Evolutionary conservation across 2,329 filamentous ascomycete genomes (phyloP).

Genomic region (Calonectria multiphialidica): DNA sequence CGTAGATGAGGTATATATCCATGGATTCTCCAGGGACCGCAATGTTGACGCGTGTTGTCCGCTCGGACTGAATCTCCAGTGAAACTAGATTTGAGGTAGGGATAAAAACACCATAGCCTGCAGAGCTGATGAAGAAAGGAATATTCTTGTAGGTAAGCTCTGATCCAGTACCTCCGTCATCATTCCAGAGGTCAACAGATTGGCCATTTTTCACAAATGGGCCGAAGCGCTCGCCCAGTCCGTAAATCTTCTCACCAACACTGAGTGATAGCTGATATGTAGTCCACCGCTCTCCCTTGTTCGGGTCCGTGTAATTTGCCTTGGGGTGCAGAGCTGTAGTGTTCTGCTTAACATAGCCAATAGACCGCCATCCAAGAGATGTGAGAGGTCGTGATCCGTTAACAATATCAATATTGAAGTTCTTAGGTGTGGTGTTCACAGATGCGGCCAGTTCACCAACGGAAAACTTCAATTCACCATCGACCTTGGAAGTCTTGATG

Average conservation of each 20-base stretch:
- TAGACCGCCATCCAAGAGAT: constrained; percentile 1
- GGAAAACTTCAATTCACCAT: background rate
- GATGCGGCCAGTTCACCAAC: background rate
- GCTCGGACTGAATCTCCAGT: constrained; percentile 79
- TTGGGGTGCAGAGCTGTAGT: constrained; percentile 13
- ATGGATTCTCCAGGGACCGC: constrained; percentile 77
- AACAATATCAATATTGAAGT: background rate
- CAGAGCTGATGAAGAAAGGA: constrained; percentile 76
- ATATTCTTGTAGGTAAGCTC: constrained; percentile 81
- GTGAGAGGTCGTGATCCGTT: background rate
- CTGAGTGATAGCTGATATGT: constrained; percentile 60
- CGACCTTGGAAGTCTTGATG: constrained; percentile 3
- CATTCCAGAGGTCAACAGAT: constrained; percentile 73
- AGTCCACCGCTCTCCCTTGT: constrained; percentile 9
- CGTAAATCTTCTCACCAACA: constrained; percentile 77
- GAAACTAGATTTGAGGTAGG: constrained; percentile 78
- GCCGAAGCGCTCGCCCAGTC: constrained; percentile 81
- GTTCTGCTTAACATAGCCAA: background rate
- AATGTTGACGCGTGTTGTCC: constrained; percentile 78
- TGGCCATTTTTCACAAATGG: constrained; percentile 83
- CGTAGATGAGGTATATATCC: constrained; percentile 81
- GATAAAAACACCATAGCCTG: constrained; percentile 82
- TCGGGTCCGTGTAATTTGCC: constrained; percentile 6
- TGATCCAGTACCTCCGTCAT: constrained; percentile 73
- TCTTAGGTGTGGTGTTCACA: background rate